Conservation (phyloP, 2,329 filamentous ascomycete species). For the Penicillium sp. region DNA sequence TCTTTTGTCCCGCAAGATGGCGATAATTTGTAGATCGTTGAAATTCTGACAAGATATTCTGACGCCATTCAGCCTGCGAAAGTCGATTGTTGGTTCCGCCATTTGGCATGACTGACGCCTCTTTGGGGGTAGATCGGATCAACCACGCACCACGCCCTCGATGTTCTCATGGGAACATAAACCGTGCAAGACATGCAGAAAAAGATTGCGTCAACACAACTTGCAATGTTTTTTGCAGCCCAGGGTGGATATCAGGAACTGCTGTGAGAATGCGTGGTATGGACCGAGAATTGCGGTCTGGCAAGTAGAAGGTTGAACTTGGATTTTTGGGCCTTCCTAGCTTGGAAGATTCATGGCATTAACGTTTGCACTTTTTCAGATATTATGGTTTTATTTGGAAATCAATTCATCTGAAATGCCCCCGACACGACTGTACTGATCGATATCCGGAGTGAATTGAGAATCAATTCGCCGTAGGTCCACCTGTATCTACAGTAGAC, state of each 20-base stretch:
- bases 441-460: too few species aligned
- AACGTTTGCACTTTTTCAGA: too few species aligned
- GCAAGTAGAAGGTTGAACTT: background rate
- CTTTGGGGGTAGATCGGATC: constrained; percentile 9
- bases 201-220: constrained; percentile 12
- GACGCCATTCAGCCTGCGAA: constrained; percentile 9
- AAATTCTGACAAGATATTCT: constrained; percentile 12
- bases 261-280: constrained; percentile 8
- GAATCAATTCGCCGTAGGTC: too few species aligned
- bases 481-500: too few species aligned
- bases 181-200: constrained; percentile 31
- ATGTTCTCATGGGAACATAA: constrained; percentile 19
- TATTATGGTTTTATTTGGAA: too few species aligned
- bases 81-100: constrained; percentile 1
- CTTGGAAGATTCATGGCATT: too few species aligned
- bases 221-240: background rate
- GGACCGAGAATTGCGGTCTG: constrained; percentile 27
- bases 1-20: constrained; percentile 10
- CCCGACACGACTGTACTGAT: too few species aligned
- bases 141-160: constrained; percentile 21
- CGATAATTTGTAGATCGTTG: constrained; percentile 5
- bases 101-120: constrained; percentile 3
- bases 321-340: background rate
- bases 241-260: background rate
- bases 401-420: too few species aligned